Conservation (phyloP, 441 rosid species). For the Erodium chrysanthum region DNA sequence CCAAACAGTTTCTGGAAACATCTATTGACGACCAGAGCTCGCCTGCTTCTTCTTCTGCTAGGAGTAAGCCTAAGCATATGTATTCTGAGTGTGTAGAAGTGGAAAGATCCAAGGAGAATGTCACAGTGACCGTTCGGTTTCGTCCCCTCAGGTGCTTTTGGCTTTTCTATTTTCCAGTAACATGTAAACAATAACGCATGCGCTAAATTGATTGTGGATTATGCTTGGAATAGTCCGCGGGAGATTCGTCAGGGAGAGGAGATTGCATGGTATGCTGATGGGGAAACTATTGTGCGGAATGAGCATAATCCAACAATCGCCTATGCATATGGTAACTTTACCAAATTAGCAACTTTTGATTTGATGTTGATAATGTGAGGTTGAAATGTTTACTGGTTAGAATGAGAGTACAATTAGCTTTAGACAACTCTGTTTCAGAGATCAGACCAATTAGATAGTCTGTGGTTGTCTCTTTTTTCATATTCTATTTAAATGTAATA, state of each 20-base stretch:
- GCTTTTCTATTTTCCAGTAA: not conserved
- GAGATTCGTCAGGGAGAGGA: conserved; percentile 98
- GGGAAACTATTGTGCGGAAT: conserved; percentile 80
- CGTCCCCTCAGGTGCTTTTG: conserved; percentile 75
- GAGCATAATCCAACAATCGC: conserved; percentile 82
- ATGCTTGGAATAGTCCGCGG: conserved; percentile 36
- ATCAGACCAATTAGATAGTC: not conserved
- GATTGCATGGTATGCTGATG: conserved; percentile 99
- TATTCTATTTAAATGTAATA: not conserved
- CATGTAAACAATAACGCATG: not conserved
- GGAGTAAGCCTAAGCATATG: conserved; percentile 64
- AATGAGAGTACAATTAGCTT: not conserved
- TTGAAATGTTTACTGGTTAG: not conserved
- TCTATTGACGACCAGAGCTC: conserved; percentile 87
- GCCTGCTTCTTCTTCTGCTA: conserved; percentile 88
- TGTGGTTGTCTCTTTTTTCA: not conserved
- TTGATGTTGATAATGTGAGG: not conserved
- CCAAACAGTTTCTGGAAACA: conserved; percentile 64
- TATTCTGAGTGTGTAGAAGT: conserved; percentile 45
- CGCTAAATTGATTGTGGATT: not conserved
- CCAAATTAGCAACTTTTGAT: not conserved
- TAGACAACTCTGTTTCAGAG: not conserved
- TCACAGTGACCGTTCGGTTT: conserved; percentile 92
- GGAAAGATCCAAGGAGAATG: conserved; percentile 76
- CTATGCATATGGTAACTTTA: conserved; percentile 79